A percentile compares a stretch with the other conserved stretches of the same genome.
Conservation (phyloP, 257 asterid species). For the Solanum infundibuliforme region DNA sequence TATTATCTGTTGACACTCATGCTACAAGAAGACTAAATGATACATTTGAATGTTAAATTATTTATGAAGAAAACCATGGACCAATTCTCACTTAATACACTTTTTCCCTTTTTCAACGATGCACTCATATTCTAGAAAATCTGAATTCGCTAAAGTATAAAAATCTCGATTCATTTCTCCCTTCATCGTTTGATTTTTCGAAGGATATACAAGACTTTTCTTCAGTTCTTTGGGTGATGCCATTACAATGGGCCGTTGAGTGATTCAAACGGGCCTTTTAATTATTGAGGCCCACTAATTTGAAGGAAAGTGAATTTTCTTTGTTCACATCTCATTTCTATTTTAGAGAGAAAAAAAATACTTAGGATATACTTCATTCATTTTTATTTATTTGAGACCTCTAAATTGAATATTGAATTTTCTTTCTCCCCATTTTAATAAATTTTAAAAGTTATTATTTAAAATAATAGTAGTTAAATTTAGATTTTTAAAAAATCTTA, state of each 20-base stretch:
- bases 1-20: not conserved
- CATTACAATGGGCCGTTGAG: not conserved
- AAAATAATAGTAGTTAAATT: too few relatives aligned
- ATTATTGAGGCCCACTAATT: not conserved
- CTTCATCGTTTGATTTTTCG: not conserved
- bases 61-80: rapidly evolving
- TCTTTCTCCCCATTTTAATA: too few relatives aligned
- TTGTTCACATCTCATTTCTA: not conserved
- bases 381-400: too few relatives aligned
- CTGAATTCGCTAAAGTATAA: not conserved
- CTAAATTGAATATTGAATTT: too few relatives aligned
- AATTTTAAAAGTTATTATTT: rapidly evolving
- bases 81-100: not conserved
- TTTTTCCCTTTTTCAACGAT: rapidly evolving
- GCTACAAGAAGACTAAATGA: not conserved
- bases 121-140: not conserved
- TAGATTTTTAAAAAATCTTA: not conserved
- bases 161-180: not conserved
- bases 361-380: too few relatives aligned
- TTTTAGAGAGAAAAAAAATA: not conserved
- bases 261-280: not conserved
- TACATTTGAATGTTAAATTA: too few relatives aligned
- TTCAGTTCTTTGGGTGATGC: not conserved
- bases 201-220: not conserved
- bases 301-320: not conserved